phyloP scores from a whole-genome alignment of 2,329 filamentous ascomycete species.

The Aspergillus texensis region DNA sequence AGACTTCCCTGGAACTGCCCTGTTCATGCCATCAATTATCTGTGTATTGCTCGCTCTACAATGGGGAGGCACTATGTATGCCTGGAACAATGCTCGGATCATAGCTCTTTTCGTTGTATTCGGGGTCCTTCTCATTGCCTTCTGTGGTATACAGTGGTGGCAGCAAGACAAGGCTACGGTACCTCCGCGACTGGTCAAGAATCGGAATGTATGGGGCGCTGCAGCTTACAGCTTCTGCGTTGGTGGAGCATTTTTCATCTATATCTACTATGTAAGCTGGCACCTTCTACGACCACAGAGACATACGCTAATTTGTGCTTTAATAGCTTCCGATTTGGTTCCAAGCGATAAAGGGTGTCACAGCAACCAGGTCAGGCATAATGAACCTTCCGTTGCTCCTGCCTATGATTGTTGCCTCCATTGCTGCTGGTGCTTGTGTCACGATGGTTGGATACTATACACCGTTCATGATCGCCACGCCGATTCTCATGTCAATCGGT shows the following conservation, averaged over 20 bases:
- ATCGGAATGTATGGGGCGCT: constrained; percentile 47
- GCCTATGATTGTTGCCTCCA: constrained; percentile 32
- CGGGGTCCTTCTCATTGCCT: constrained; percentile 50
- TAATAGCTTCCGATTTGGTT: constrained; percentile 48
- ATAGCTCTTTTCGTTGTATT: constrained; percentile 55
- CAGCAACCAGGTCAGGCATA: constrained; percentile 40
- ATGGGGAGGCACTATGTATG: constrained; percentile 48
- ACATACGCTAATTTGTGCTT: not conserved
- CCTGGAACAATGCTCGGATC: constrained; percentile 49
- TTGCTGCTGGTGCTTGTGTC: constrained; percentile 35
- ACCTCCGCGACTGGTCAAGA: constrained; percentile 47
- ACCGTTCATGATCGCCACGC: constrained; percentile 41
- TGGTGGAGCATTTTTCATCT: constrained; percentile 47
- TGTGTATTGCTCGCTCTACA: constrained; percentile 54
- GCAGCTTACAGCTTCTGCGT: constrained; percentile 46
- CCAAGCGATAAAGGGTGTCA: constrained; percentile 41
- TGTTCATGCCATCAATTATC: constrained; percentile 50
- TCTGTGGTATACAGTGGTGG: constrained; percentile 40
- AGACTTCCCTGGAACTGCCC: constrained; percentile 46
- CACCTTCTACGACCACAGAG: not conserved
- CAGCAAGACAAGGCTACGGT: constrained; percentile 48
- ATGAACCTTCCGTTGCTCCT: constrained; percentile 42
- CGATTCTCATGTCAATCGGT: constrained; percentile 37
- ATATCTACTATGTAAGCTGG: constrained; percentile 46
- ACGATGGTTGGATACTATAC: constrained; percentile 42